Evolutionary conservation across 2,329 filamentous ascomycete species (phyloP).

Genomic region (Talaromyces sp.): DNA sequence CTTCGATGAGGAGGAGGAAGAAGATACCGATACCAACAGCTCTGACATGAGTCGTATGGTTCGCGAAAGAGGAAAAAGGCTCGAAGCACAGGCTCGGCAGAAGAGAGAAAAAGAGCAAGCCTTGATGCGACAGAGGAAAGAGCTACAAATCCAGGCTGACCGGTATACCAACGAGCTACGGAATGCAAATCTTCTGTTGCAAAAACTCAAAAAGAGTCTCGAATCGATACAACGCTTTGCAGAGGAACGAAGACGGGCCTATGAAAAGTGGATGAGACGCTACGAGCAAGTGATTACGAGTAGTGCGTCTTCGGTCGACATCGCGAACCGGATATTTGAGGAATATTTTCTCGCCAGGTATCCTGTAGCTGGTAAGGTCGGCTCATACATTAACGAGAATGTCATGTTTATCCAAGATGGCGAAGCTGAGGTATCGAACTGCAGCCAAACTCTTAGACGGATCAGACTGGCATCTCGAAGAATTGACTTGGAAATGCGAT

Average conservation of each 20-base stretch:
- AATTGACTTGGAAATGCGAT: constrained; percentile 8
- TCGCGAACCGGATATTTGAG: constrained; percentile 1
- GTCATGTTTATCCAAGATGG: neutral
- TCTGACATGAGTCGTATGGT: constrained; percentile 13
- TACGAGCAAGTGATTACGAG: neutral
- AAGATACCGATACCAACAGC: neutral
- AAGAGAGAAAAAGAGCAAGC: constrained; percentile 6
- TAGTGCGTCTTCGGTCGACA: neutral
- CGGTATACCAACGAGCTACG: neutral
- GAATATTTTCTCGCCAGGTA: constrained; percentile 8
- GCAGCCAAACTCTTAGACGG: constrained; percentile 3
- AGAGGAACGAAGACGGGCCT: neutral
- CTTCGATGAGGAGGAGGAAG: constrained; percentile 7
- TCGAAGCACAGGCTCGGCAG: neutral
- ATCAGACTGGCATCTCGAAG: constrained; percentile 5
- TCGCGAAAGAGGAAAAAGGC: neutral
- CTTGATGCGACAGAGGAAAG: neutral
- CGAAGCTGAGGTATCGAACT: neutral
- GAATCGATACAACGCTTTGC: neutral
- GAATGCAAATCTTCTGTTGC: neutral
- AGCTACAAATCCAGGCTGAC: neutral
- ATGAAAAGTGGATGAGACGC: constrained; percentile 7
- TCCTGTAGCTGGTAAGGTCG: neutral
- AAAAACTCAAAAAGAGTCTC: neutral
- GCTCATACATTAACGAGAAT: neutral